Base-by-base conservation (phyloP, 805 yeast species). In the Candida ipomoeae region DNA sequence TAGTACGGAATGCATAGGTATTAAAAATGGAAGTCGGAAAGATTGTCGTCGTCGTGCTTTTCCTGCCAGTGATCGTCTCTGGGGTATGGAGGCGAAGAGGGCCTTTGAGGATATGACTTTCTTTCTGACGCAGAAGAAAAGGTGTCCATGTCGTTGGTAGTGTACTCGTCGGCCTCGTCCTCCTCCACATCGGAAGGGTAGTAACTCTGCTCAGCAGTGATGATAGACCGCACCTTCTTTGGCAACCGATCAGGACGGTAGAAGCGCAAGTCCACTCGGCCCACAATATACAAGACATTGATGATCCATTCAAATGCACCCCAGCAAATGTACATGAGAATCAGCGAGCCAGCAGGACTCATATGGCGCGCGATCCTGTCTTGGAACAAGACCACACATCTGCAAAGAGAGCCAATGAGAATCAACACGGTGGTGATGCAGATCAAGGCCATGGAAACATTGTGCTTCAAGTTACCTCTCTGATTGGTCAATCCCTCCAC, bases 221-320 rank as follows among this genome's bases (percentile, higher is more conserved):
- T 64, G 48, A 73, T 73, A 15, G 64, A 57, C 54, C 75, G 62
- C 47, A 73, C 74, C 46, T 62, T 66, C 40, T 61, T 59, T 13
- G 74, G 77, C 51, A 80, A 68, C 42, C 65, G 67, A 64, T 85
- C 91, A 15, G 94, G 92, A 66, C 87, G 82, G 75, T 87, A 87
- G 69, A 87, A 87, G 64, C 94, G 76, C 60, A 87, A 73, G 64
- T 87, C 94, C 46, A 84, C 81, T 64, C 95, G 78, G 15, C 83
- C 82, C 34, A 83, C 60, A 49, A 87, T 63, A 62, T 83, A 84
- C 33, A 83, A 54, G 8, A 81, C 48, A 55, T 83, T 78, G 50
- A 83, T 80, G 29, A 84, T 58, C 0, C 74, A 69, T 69, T 87
- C 94, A 44, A 84, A 69, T 3, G 77, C 79, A 33, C 92, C 91